Evolutionary conservation across 495 filamentous ascomycete species (phyloP), one percentile per base, ranked within the genome.

Genomic region (Tuber melanosporum): DNA sequence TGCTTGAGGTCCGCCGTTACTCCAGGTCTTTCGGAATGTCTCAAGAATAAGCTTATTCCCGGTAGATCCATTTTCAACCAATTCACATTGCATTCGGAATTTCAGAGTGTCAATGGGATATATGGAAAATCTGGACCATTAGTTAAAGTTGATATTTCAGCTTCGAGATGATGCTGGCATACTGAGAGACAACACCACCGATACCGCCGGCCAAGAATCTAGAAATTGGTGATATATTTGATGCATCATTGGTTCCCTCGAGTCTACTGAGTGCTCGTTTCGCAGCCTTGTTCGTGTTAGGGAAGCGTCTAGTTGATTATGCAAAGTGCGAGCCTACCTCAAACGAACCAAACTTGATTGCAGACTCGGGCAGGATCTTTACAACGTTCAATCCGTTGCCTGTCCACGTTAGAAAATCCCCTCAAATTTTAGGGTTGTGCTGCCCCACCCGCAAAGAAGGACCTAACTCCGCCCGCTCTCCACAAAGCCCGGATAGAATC

Each of bases 41-140:
- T 90, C 89, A 52, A 91, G 83, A 78, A 99, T 93, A 57, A 99
- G 90, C 32, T 88, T 89, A 83, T 96, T 98, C 71, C 95, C 95
- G 81, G 88, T 90, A 19, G 91, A 87, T 36, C 96, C 95, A 47
- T 93, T 94, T 80, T 91, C 86, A 9, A 98, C 93, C 19, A 92
- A 94, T 83, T 96, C 93, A 81, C 95, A 98, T 86, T 99, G 95
- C 87, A 98, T 92, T 72, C 94, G 93, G 87, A 99, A 99, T 87
- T 99, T 99, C 72, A 99, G 87, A 1, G 95, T 99, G 84, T 99
- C 95, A 75, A 99, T 90, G 26, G 95, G 95, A 84, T 99, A 99
- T 45, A 98, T 92, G 81, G 92, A 93, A 79, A 96, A 94, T 84
- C 92, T 93, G 75, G 22, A 74, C 74, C 72, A 42, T 75, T 79